These are phyloP conservation scores for Umbelopsis sp. DNA, from an alignment of 192 early-diverging fungal genomes.

Conservation along the genomic window DNA sequence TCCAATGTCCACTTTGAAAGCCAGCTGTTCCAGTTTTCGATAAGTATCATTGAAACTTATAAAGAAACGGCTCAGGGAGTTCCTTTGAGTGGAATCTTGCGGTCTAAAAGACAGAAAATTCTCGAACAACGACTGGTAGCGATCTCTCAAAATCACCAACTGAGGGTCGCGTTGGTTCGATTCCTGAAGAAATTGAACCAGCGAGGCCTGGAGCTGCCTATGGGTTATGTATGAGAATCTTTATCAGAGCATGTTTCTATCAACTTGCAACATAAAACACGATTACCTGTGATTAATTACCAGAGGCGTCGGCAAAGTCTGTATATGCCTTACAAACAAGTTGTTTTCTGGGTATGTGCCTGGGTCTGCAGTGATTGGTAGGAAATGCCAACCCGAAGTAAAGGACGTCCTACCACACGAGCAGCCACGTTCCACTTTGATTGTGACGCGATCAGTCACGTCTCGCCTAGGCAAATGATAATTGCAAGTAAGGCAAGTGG, in stretches of 20 bases:
- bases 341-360: background rate
- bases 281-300: background rate
- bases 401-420: background rate
- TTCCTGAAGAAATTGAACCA: no score
- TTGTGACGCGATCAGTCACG: no score
- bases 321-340: background rate
- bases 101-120: background rate
- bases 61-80: no score
- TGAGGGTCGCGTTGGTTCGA: no score
- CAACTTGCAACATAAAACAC: background rate
- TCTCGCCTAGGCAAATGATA: no score
- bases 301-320: background rate
- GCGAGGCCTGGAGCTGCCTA: no score
- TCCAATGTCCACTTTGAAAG: background rate
- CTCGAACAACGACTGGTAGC: background rate
- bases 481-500: no score
- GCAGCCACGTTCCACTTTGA: background rate
- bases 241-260: no score
- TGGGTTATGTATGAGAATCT: no score
- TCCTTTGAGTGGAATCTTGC: background rate
- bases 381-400: background rate
- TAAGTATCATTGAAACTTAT: no score
- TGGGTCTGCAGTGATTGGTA: background rate
- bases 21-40: background rate
- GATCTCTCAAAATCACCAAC: background rate